phyloP scores from a whole-genome alignment of 1,139 yeast species.

The Eremothecium cymbalariae region DNA sequence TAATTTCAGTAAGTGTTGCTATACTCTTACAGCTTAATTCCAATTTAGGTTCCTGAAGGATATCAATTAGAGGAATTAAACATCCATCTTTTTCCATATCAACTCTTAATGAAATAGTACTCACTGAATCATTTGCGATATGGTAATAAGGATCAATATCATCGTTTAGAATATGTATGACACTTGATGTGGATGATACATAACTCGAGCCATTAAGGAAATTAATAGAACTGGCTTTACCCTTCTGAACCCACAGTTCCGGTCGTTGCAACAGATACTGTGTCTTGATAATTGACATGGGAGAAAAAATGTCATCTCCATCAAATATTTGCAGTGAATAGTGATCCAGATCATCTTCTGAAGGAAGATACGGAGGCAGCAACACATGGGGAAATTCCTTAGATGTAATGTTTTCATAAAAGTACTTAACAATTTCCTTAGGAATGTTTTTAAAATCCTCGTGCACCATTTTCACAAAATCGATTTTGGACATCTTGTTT shows the following conservation, averaged over 20 bases:
- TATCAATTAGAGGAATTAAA: not conserved
- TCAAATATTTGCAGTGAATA: slow-evolving; percentile 7
- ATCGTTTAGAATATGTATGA: slow-evolving; percentile 18
- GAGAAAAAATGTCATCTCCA: slow-evolving; percentile 6
- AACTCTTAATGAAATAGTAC: slow-evolving; percentile 13
- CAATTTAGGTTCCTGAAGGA: slow-evolving; percentile 7
- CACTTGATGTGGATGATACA: slow-evolving; percentile 15
- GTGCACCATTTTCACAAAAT: slow-evolving; percentile 41
- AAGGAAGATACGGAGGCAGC: slow-evolving; percentile 7
- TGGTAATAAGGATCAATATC: slow-evolving; percentile 26
- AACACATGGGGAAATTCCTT: slow-evolving; percentile 41
- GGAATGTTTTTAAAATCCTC: slow-evolving; percentile 34
- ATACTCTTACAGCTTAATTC: slow-evolving; percentile 15
- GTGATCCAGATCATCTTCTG: slow-evolving; percentile 7
- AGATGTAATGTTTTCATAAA: slow-evolving; percentile 54
- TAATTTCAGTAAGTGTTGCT: slow-evolving; percentile 22
- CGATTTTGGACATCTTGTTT: slow-evolving; percentile 53
- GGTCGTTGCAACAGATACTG: slow-evolving; percentile 7
- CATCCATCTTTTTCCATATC: slow-evolving; percentile 16
- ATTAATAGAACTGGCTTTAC: not conserved
- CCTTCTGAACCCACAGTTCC: slow-evolving; percentile 6
- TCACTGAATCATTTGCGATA: slow-evolving; percentile 21
- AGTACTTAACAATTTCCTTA: slow-evolving; percentile 41
- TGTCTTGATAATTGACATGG: slow-evolving; percentile 7
- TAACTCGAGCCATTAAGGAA: slow-evolving; percentile 3